Base-by-base conservation (phyloP, 129 eudicot species). In the Helichrysum umbraculigerum region DNA sequence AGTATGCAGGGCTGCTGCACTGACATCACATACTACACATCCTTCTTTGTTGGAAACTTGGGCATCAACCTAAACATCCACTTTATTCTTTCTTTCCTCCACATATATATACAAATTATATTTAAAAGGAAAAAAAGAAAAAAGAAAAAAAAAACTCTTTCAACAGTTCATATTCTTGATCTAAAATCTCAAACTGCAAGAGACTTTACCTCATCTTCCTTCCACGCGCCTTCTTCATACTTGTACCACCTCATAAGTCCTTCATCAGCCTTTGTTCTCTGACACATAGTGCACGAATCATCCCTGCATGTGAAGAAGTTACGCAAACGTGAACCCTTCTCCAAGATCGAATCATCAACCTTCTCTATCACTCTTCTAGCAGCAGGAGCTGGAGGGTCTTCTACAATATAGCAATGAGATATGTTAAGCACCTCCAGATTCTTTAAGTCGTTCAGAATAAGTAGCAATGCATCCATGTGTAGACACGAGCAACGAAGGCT, bases 241-340 rank as follows among this genome's bases (percentile, higher is more conserved):
- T 76, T 90, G 86, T 90, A 87, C 96, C 96, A 90, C 86, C 92
- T 85, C 79, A 90, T 65, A 35, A 90, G 75, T 76, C 96, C 96
- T 78, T 90, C 96, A 25, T 90, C 92, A 32, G 37, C 33, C 71
- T 68, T 85, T 1, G 83, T 79, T 68, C 90, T 76, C 68, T 80
- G 87, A 61, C 96, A 90, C 90, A 83, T 87, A 4, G 71, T 34
- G 52, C 96, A 87, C 0, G 82, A 67, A 17, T 85, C 87, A 50
- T 80, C 72, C 90, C 80, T 76, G 66, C 96, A 90, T 1, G 81
- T 83, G 10, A 83, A 6, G 44, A 85, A 87, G 74, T 80, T 69
- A 22, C 68, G 72, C 65, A 87, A 47, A 77, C 86, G 42, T 28
- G 87, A 78, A 16, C 84, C 92, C 44, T 78, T 85, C 58, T 87